A percentile compares a stretch with the other conserved stretches of the same genome.
These are phyloP conservation scores for Xylaria nigripes DNA, from an alignment of 495 filamentous ascomycete species.

Conservation along the genomic window DNA sequence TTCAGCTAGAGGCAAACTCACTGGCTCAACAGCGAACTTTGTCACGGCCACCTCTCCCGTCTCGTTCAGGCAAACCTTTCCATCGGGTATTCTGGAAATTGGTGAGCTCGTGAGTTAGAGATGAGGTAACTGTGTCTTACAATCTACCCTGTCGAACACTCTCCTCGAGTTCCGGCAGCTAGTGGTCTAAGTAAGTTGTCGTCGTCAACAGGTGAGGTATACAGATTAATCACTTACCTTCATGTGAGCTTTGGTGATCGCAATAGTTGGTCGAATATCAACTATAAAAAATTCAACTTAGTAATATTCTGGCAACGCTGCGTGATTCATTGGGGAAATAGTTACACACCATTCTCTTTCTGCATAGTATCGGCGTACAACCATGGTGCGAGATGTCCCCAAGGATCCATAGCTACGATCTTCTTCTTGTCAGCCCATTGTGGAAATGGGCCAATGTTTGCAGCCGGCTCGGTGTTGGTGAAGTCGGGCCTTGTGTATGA, in stretches of 20 bases:
- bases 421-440: slow-evolving; percentile 88
- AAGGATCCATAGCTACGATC: slow-evolving; percentile 96
- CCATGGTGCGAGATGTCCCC: slow-evolving; percentile 83
- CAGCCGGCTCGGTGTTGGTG: slow-evolving; percentile 89
- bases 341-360: slow-evolving; percentile 48
- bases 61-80: slow-evolving; percentile 79
- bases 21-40: slow-evolving; percentile 92
- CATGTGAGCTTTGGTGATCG: slow-evolving; percentile 94
- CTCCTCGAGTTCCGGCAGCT: slow-evolving; percentile 81
- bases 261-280: slow-evolving; percentile 89
- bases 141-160: slow-evolving; percentile 72
- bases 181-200: slow-evolving; percentile 15
- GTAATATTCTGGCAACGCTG: slow-evolving; percentile 7
- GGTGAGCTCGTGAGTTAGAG: slow-evolving; percentile 11
- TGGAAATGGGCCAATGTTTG: slow-evolving; percentile 75
- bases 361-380: slow-evolving; percentile 61
- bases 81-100: slow-evolving; percentile 57
- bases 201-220: neutral
- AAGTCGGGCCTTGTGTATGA: slow-evolving; percentile 59
- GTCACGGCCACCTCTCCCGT: slow-evolving; percentile 85
- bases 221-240: slow-evolving; percentile 37
- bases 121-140: slow-evolving; percentile 19
- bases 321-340: neutral
- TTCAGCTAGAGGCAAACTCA: slow-evolving; percentile 21
- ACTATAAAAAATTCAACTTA: slow-evolving; percentile 32